Evolutionary conservation across 371 early-diverging fungal genomes (phyloP).

Genomic region (Mycotypha africana): DNA sequence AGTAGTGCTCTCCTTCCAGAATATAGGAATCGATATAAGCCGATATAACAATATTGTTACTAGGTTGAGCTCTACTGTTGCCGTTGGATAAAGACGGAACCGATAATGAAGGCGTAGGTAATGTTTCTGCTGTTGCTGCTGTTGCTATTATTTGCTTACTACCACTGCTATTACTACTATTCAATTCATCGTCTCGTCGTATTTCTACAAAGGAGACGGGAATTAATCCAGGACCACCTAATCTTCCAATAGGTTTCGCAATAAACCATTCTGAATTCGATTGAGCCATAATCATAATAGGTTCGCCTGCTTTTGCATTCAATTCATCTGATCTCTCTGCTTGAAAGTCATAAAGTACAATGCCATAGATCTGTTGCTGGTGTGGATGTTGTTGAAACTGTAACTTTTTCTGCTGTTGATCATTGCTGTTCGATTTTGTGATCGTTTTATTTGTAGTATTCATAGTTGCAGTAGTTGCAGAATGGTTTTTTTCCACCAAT

Average conservation of each 20-base stretch:
- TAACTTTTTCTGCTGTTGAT: no score
- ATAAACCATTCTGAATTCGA: conserved; percentile 76
- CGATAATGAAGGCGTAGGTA: neutral
- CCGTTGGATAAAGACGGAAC: conserved; percentile 29
- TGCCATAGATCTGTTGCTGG: conserved; percentile 46
- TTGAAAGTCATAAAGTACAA: conserved; percentile 66
- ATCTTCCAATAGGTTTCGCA: conserved; percentile 60
- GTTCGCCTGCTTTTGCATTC: conserved; percentile 58
- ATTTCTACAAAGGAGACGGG: conserved; percentile 71
- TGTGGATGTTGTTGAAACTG: conserved; percentile 2
- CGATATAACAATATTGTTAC: conserved; percentile 18
- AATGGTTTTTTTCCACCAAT: conserved; percentile 52
- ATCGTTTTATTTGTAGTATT: neutral
- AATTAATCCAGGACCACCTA: conserved; percentile 68
- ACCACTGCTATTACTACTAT: conserved; percentile 20
- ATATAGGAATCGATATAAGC: conserved; percentile 41
- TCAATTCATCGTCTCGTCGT: conserved; percentile 9
- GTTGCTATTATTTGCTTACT: conserved; percentile 39
- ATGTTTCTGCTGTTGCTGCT: conserved; percentile 11
- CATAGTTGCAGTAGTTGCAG: conserved; percentile 6
- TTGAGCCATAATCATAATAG: conserved; percentile 70
- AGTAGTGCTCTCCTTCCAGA: conserved; percentile 58
- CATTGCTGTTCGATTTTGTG: no score
- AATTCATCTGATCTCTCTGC: conserved; percentile 73
- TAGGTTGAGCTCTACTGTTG: neutral